Evolutionary conservation across 768 basidiomycete genomes (phyloP).

Genomic region (Vishniacozyma victoriae): DNA sequence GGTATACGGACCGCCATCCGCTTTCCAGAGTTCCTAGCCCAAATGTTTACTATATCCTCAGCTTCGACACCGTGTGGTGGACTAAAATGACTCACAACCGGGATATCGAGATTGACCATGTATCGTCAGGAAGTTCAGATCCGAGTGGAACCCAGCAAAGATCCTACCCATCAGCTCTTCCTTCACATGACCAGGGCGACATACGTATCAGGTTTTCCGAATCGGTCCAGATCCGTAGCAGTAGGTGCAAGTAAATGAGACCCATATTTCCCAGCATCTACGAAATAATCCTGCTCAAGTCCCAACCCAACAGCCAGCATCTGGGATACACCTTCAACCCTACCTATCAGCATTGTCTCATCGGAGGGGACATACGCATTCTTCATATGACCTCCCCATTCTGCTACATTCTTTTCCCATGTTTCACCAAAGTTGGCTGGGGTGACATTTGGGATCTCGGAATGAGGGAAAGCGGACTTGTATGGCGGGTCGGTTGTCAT

Average conservation of each 20-base stretch:
- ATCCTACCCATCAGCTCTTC: conserved; percentile 54
- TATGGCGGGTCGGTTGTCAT: conserved; percentile 58
- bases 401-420: conserved; percentile 71
- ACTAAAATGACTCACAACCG: conserved; percentile 17
- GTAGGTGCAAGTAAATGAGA: conserved; percentile 90
- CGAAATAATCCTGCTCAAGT: conserved; percentile 63
- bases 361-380: conserved; percentile 58
- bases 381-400: conserved; percentile 86
- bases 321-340: conserved; percentile 77
- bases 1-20: conserved; percentile 84
- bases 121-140: conserved; percentile 72
- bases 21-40: conserved; percentile 90
- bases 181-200: not conserved
- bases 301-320: conserved; percentile 83
- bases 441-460: conserved; percentile 76
- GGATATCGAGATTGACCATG: conserved; percentile 44
- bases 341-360: conserved; percentile 41
- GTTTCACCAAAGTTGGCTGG: conserved; percentile 60
- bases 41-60: conserved; percentile 65
- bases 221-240: conserved; percentile 79
- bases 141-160: conserved; percentile 88
- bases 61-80: not conserved
- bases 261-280: conserved; percentile 79
- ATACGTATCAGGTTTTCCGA: conserved; percentile 51
- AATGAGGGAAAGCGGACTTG: conserved; percentile 65